Base-by-base conservation (phyloP, 352 stramenopile species). In the Phytopythium mirpurense region DNA sequence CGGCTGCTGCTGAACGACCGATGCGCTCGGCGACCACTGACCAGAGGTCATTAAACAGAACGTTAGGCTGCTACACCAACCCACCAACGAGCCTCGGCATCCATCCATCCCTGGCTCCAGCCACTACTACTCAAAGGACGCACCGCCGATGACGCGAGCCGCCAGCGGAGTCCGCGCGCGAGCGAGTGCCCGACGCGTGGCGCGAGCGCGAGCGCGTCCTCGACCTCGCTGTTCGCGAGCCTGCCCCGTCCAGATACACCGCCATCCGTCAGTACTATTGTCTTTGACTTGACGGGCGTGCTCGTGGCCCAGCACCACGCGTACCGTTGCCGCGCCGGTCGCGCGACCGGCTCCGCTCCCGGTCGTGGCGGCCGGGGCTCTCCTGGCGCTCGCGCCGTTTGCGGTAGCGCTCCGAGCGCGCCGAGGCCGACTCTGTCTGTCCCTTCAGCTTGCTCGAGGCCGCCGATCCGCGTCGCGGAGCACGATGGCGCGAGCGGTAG, bases 71-170 rank as follows among this genome's bases (percentile, higher is more conserved):
- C n/a, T n/a, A n/a, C n/a, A n/a, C n/a, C n/a, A n/a, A n/a, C n/a
- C n/a, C n/a, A n/a, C n/a, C n/a, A n/a, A n/a, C n/a, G n/a, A n/a
- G n/a, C n/a, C n/a, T n/a, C n/a, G n/a, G n/a, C n/a, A n/a, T n/a
- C n/a, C n/a, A n/a, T n/a, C n/a, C n/a, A n/a, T n/a, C n/a, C n/a
- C n/a, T n/a, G n/a, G n/a, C n/a, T n/a, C n/a, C n/a, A n/a, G n/a
- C n/a, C n/a, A n/a, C n/a, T n/a, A n/a, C n/a, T n/a, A n/a, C n/a
- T n/a, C 21, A 5, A 49, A 3, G 23, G 19, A 11, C 62, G 35
- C 41, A 70, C 60, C 63, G 67, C 24, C 53, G 63, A 29, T 46
- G 57, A 14, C 54, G 63, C 18, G 62, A 61, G 31, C 62, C 64
- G 23, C 59, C 56, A 23, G 43, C 59, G 10, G 67, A 70, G 1